Evolutionary conservation across 345 rosid species (phyloP).

Genomic region (Gossypium anomalum): DNA sequence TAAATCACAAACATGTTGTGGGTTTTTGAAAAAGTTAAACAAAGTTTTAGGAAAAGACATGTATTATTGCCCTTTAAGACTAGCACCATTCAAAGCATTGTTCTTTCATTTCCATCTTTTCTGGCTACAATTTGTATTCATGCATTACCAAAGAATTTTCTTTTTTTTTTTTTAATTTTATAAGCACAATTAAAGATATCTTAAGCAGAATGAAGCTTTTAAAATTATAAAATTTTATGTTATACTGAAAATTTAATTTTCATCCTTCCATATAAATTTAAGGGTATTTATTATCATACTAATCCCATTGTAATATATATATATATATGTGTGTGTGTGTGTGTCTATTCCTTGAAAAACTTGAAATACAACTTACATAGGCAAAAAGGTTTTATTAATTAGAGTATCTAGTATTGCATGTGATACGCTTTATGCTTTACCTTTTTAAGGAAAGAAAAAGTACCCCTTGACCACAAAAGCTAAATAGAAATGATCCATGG

Average conservation of each 20-base stretch:
- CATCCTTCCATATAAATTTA: no score
- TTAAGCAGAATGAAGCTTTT: no score
- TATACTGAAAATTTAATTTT: no score
- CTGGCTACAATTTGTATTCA: background rate
- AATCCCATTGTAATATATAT: no score
- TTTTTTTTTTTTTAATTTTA: no score
- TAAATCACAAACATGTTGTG: background rate
- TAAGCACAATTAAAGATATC: no score
- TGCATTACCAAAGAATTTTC: no score
- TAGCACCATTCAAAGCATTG: background rate
- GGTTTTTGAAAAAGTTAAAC: background rate
- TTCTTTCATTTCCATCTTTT: background rate
- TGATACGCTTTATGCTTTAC: background rate
- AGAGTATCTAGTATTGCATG: background rate
- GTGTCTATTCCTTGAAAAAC: no score
- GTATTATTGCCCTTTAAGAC: background rate
- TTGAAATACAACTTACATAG: background rate
- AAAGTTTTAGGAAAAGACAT: background rate
- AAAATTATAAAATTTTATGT: no score
- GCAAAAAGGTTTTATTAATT: background rate
- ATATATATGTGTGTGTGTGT: no score
- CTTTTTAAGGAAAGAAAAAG: background rate
- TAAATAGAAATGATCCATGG: background rate
- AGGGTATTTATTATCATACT: no score
- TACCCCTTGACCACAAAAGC: conserved; percentile 3